A percentile compares a stretch with the other conserved stretches of the same genome.
Evolutionary conservation across 768 basidiomycete genomes (phyloP).

Genomic region (Tulasnella sp.): DNA sequence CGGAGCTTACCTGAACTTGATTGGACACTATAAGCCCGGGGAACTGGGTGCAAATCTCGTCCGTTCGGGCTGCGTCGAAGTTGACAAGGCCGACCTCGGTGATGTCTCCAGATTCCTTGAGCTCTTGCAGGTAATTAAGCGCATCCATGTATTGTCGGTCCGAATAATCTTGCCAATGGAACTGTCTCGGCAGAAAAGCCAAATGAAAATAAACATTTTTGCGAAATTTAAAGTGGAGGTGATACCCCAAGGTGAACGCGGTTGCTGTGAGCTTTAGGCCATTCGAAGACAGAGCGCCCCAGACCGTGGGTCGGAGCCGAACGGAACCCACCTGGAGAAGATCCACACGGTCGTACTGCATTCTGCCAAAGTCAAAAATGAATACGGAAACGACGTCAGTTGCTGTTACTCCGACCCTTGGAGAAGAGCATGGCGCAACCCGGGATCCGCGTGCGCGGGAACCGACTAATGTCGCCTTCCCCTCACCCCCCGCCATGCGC

Average conservation of each 20-base stretch:
- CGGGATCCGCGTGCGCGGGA: constrained; percentile 1
- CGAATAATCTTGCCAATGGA: constrained; percentile 77
- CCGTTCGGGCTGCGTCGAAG: constrained; percentile 73
- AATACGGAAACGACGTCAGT: neutral
- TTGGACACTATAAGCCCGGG: constrained; percentile 75
- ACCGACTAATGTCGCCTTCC: neutral
- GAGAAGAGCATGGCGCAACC: neutral
- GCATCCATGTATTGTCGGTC: constrained; percentile 55
- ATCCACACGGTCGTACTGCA: constrained; percentile 51
- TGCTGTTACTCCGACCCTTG: neutral
- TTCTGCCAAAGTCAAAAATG: constrained; percentile 24
- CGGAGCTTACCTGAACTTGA: constrained; percentile 69
- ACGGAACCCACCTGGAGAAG: constrained; percentile 63
- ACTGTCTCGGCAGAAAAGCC: constrained; percentile 48
- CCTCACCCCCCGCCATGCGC: neutral
- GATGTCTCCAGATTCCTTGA: constrained; percentile 61
- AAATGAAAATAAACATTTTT: neutral
- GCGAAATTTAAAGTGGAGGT: neutral
- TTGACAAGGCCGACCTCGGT: constrained; percentile 75
- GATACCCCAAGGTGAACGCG: neutral
- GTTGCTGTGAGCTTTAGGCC: constrained; percentile 20
- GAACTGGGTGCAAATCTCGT: constrained; percentile 77
- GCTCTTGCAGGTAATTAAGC: constrained; percentile 57
- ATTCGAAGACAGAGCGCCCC: constrained; percentile 28
- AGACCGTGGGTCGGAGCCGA: constrained; percentile 11